Evolutionary conservation across 140 eudicot species (phyloP), one percentile per base, ranked within the genome.

Genomic region (Oenanthe javanica): DNA sequence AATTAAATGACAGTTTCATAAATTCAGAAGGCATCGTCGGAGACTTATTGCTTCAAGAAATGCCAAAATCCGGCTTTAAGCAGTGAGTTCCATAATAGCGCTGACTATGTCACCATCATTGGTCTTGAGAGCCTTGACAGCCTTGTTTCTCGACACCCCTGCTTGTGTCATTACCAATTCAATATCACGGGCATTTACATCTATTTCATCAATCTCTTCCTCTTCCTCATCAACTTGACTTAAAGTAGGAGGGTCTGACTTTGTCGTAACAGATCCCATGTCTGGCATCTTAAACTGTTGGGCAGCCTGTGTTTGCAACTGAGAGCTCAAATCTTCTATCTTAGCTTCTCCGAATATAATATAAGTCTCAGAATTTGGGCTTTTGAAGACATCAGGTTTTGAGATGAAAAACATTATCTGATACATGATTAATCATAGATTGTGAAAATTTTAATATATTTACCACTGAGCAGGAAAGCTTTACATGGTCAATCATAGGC

Each of bases 141-240:
- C 78, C 79, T 57, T 78, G 75, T 27, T 21, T 18, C 51, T 83
- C 27, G 84, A 61, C 47, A 81, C 80, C 6, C 84, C 77, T 43
- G 84, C 84, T 76, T 61, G 84, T 61, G 80, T 81, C 80, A 75
- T 81, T 55, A 81, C 81, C 84, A 81, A 40, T 31, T 81, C 84
- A 57, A 81, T 46, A 57, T 81, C 84, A 74, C 84, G 79, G 14
- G 76, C 64, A 72, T 81, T 72, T n/a, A 81, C 84, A 27, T 77
- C 79, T 6, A 27, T 69, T 18, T 50, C 79, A 76, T 76, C 79
- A 25, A 76, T 51, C 79, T 76, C 79, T 76, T 76, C 63, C 14
- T 61, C 36, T 61, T 61, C 69, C 66, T 76, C 79, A 15, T 50
- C 67, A 5, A 59, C 48, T 21, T 50, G 47, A 15, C 64, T 51